phyloP scores from a whole-genome alignment of 2,329 filamentous ascomycete species.

The Alternaria sp. region DNA sequence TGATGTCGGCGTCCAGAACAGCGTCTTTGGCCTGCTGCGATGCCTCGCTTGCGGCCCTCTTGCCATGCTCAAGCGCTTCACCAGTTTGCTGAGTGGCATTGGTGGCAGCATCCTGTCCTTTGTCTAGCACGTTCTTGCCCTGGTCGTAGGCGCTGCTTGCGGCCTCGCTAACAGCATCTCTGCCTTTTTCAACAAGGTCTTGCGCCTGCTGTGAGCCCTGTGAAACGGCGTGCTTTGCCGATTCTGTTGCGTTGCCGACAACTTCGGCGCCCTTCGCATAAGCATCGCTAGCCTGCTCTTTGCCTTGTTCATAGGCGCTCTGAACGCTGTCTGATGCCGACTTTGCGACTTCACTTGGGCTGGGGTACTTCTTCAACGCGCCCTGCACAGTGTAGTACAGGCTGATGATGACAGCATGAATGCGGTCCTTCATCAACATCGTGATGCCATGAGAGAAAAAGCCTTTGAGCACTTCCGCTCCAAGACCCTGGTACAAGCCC shows the following conservation, averaged over 20 bases:
- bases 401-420: constrained; percentile 74
- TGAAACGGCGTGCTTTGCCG: constrained; percentile 31
- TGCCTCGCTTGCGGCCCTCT: constrained; percentile 17
- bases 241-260: constrained; percentile 32
- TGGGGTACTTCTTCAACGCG: constrained; percentile 49
- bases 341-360: constrained; percentile 49
- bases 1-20: constrained; percentile 21
- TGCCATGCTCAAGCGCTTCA: constrained; percentile 32
- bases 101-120: constrained; percentile 25
- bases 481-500: constrained; percentile 77
- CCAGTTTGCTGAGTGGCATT: constrained; percentile 17
- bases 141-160: constrained; percentile 11
- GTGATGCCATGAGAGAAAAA: constrained; percentile 87
- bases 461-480: constrained; percentile 77
- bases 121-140: constrained; percentile 28
- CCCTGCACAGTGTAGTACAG: constrained; percentile 71
- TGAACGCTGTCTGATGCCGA: constrained; percentile 38
- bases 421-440: constrained; percentile 82
- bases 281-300: constrained; percentile 29
- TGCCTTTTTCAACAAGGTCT: constrained; percentile 33
- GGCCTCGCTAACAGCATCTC: constrained; percentile 4
- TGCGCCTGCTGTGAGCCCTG: constrained; percentile 37
- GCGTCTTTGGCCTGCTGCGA: constrained; percentile 26
- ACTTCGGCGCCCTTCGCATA: constrained; percentile 34
- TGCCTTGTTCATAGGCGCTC: constrained; percentile 41